Base-by-base conservation (phyloP, 139 green algal species). In the Coelastrella sp. region DNA sequence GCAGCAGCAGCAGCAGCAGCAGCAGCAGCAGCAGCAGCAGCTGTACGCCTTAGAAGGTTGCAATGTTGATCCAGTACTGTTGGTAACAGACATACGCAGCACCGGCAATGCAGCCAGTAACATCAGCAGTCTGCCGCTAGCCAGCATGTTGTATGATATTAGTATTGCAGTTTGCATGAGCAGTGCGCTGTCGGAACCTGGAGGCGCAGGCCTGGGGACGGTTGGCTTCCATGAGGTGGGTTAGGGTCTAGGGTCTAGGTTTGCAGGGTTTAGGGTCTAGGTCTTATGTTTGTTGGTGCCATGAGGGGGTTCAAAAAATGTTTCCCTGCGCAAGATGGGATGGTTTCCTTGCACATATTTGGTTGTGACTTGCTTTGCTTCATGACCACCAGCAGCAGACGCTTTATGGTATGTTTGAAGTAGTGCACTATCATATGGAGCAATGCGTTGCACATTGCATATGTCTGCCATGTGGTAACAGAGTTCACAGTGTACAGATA, bases 131-230 rank as follows among this genome's bases (percentile, higher is more conserved):
- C 71, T 85, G 58, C 86, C 86, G 14, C 8, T 56, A 54, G 86
- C 86, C 22, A 20, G 47, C 4, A 32, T 90, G 74, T 47, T 90
- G 74, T 85, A 76, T 22, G 86, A 74, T 8, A 77, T 77, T 20
- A 90, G 86, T 54, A 61, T 90, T 20, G 75, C 54, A 5, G n/a
- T 83, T n/a, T 90, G 86, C 61, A 23, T 90, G 75, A 75, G 76
- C 61, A 90, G 86, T 54, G 86, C 47, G n/a, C 61, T 86, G 4
- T 85, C 73, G 7, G 86, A 90, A 68, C 76, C 60, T 7, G 86
- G 86, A 17, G 86, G 86, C 2, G 61, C 79, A 8, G 86, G 86
- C 23, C 76, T 90, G 17, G 86, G 86, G 17, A 90, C 86, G 6
- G 22, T 90, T 14, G 86, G 86, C 0, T 85, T 86, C 4, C 74